Evolutionary conservation across 164 flowering plant genomes (phyloP), one percentile per base, ranked within the genome.

Genomic region (Houttuynia cordata): DNA sequence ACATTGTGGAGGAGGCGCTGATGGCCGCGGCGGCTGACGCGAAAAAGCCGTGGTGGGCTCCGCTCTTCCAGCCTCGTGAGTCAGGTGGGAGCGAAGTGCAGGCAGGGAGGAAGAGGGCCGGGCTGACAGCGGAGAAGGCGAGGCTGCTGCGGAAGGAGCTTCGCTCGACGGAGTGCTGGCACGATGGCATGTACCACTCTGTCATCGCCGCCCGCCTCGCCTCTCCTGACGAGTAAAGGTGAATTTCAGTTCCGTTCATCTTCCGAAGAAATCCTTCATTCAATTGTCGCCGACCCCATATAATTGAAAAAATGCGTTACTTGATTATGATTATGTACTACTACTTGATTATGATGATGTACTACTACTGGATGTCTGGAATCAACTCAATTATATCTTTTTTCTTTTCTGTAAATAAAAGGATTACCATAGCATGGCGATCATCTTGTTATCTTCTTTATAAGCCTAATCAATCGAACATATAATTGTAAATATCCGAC

Each of bases 1-100:
- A 57, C 47, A 1, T 39, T 1, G 60, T 62, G 49, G 34, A 42
- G 10, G 51, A 30, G 10, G 58, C 65, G 19, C 18, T 62, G 51
- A 30, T 54, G 51, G 21, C 54, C 40, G 30, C 58, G 25, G 65
- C 39, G 20, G 10, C 58, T 24, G 37, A 30, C 2, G 37, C 2
- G 37, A 62, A 54, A 37, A 58, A 51, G 23, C 65, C 59, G 14
- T 62, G 59, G 65, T 62, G 65, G 65, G 47, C 65, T 14, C 57
- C 65, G 24, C 50, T 62, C 4, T 15, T 41, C 54, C 51, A n/a
- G 58, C 1, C 20, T 34, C 58, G 23, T 21, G 55, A 25, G 24
- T 5, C 22, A 0, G n/a, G n/a, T 21, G 23, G 23, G 23, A 52
- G 55, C 19, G 40, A 49, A 58, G 15, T 49, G 30, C 24, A 42